These are phyloP conservation scores for Alternaria sp. DNA, from an alignment of 2,329 filamentous ascomycete species.

Conservation along the genomic window DNA sequence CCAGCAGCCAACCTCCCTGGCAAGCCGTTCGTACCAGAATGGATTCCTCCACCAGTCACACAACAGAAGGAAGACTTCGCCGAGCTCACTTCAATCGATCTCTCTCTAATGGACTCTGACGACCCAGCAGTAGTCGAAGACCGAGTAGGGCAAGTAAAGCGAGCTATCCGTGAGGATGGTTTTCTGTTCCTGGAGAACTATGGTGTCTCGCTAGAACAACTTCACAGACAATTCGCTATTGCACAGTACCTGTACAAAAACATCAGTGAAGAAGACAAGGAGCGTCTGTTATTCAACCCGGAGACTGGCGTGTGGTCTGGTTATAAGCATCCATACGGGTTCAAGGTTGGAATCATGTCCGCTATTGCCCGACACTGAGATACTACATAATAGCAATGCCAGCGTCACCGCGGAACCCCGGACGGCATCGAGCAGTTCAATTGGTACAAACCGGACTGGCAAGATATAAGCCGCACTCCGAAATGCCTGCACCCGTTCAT, in stretches of 20 bases:
- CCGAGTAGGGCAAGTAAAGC: conserved; percentile 54
- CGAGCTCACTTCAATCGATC: conserved; percentile 43
- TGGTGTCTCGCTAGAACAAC: conserved; percentile 53
- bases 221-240: conserved; percentile 60
- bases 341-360: not conserved
- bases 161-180: conserved; percentile 46
- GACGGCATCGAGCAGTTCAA: conserved; percentile 66
- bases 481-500: conserved; percentile 60
- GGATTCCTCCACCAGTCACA: conserved; percentile 56
- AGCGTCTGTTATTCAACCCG: conserved; percentile 59
- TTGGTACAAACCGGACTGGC: conserved; percentile 61
- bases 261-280: conserved; percentile 61
- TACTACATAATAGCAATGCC: not conserved
- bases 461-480: conserved; percentile 55
- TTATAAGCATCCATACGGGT: conserved; percentile 57
- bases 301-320: conserved; percentile 61
- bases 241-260: conserved; percentile 62
- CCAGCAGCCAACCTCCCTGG: conserved; percentile 30
- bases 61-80: conserved; percentile 56
- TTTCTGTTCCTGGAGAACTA: conserved; percentile 61
- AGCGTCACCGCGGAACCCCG: conserved; percentile 52
- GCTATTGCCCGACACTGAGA: not conserved
- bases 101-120: conserved; percentile 44
- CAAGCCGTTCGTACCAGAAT: conserved; percentile 26
- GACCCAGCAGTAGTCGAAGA: conserved; percentile 52